Conservation (phyloP, 2,329 filamentous ascomycete species). For the Exutisphaerella laricina region DNA sequence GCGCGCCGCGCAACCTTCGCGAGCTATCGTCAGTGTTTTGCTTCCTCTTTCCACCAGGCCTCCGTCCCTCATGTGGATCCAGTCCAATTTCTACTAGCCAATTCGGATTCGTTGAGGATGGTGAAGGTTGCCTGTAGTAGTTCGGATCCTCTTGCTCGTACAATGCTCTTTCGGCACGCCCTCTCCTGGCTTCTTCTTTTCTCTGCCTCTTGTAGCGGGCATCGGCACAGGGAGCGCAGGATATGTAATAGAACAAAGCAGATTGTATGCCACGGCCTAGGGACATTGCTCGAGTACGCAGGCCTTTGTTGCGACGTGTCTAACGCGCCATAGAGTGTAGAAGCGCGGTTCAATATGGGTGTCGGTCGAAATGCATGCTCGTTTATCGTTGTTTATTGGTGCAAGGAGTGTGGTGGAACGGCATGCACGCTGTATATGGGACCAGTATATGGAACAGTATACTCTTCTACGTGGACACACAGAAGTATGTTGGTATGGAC, state of each 20-base stretch:
- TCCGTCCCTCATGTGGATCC: slow-evolving; percentile 58
- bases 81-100: slow-evolving; percentile 83
- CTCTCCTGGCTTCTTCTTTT: slow-evolving; percentile 63
- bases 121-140: slow-evolving; percentile 69
- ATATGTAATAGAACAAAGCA: slow-evolving; percentile 69
- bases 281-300: slow-evolving; percentile 25
- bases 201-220: slow-evolving; percentile 64
- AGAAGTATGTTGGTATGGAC: too few species aligned
- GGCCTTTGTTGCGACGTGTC: background rate
- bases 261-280: slow-evolving; percentile 57
- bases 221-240: slow-evolving; percentile 72
- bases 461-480: too few species aligned
- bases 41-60: slow-evolving; percentile 44
- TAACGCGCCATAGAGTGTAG: slow-evolving; percentile 11
- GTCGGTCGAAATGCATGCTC: slow-evolving; percentile 21
- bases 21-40: slow-evolving; percentile 31
- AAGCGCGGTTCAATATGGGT: slow-evolving; percentile 3
- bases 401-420: slow-evolving; percentile 1
- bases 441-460: background rate
- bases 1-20: slow-evolving; percentile 18
- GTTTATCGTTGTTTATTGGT: slow-evolving; percentile 1
- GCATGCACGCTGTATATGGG: slow-evolving; percentile 3
- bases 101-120: slow-evolving; percentile 80
- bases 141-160: slow-evolving; percentile 62
- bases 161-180: slow-evolving; percentile 59